Evolutionary conservation across 2,329 filamentous ascomycete genomes (phyloP), one percentile per base, ranked within the genome.

Genomic region (Ophiostoma quercus): DNA sequence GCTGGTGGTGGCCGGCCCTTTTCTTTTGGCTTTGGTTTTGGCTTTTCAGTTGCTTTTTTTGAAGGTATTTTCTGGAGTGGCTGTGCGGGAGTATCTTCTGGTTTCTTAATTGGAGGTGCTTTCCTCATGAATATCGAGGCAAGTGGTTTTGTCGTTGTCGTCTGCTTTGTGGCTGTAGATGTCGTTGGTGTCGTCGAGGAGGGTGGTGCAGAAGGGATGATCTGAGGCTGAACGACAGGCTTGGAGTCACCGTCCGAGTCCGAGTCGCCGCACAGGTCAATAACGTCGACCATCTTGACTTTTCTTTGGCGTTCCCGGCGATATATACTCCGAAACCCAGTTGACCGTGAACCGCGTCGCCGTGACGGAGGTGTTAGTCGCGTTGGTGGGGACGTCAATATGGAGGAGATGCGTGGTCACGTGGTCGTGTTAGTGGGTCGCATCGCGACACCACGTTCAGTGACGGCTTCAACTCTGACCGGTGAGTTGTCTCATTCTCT

Each of bases 221-320:
- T n/a, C 34, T 41, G 12, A 7, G 32, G 29, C 32, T 11, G 32
- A 14, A 32, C 6, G 3, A 8, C 1, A 22, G 34, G 9, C 34
- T 19, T 39, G 19, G 11, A 12, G 8, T 37, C 32, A 19, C 32
- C 9, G n/a, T 65, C 43, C 4, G 67, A 68, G 6, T 70, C 69
- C 8, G 71, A 69, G 41, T 69, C 69, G 3, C 67, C 69, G 57
- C 67, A 67, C 54, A 72, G 69, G 34, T 72, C 69, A 19, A 72
- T 72, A 19, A 70, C 65, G 16, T 47, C 66, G 34, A 14, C 34
- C 62, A 65, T 65, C 8, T 34, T 34, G 34, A 34, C 34, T 6
- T 22, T 65, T 34, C 34, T 6, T 22, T 65, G 62, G 39, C 62
- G 19, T 54, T 62, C 7, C 19, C n/a, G 25, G 37, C 32, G 34